Evolutionary conservation across 768 basidiomycete species (phyloP).

Genomic region (Asterophora lycoperdoides): DNA sequence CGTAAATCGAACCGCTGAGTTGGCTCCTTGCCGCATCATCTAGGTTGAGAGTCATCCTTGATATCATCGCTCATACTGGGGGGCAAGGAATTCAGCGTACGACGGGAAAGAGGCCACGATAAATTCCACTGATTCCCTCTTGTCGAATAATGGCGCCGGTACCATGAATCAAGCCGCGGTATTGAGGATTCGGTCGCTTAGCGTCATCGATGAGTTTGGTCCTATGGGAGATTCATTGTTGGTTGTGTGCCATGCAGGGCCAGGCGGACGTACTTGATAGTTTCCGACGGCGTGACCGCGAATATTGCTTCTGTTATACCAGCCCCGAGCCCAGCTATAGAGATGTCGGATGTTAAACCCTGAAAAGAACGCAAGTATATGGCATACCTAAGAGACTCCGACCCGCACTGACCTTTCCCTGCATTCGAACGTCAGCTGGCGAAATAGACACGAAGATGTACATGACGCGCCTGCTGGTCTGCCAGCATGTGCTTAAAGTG

Average conservation of each 20-base stretch:
- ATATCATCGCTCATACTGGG: not conserved
- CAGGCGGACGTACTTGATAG: conserved; percentile 76
- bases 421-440: not conserved
- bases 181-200: conserved; percentile 79
- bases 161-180: conserved; percentile 84
- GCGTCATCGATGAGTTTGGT: conserved; percentile 97
- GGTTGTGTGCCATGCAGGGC: not conserved
- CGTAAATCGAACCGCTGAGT: conserved; percentile 94
- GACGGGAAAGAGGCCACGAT: conserved; percentile 90
- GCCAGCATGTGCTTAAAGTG: conserved; percentile 81
- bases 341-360: not conserved
- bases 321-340: conserved; percentile 74
- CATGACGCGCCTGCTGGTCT: conserved; percentile 65
- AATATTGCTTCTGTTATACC: conserved; percentile 91
- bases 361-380: not conserved
- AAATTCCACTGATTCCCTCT: conserved; percentile 83
- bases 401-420: conserved; percentile 91
- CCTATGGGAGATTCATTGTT: conserved; percentile 36
- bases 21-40: conserved; percentile 98
- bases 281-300: conserved; percentile 96
- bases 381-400: conserved; percentile 71
- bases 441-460: not conserved
- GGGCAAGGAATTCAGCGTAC: conserved; percentile 43
- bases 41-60: conserved; percentile 23
- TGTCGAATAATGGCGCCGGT: conserved; percentile 73